Base-by-base conservation (phyloP, 2,329 filamentous ascomycete species). In the Colletotrichum melonis region DNA sequence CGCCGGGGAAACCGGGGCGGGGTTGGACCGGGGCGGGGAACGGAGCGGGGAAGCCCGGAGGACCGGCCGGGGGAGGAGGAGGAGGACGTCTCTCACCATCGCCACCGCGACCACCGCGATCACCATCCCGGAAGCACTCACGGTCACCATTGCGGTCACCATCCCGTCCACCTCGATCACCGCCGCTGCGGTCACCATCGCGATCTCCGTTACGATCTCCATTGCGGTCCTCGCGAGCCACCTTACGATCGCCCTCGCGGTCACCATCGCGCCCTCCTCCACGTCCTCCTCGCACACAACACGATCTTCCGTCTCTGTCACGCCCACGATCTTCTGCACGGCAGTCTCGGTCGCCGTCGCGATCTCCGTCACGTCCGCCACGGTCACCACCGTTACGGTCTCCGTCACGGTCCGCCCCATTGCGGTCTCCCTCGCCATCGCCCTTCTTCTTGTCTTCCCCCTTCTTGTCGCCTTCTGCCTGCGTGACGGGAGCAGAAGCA, bases 11-110 rank as follows among this genome's bases (percentile, higher is more conserved):
- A 19, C 64, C 64, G 46, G 68, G 68, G 11, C 30, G 49, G 32
- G 56, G 57, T 52, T 63, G 69, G 7, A 67, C n/a, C n/a, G 66
- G 70, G 24, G 55, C 42, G 42, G 59, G 70, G 70, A 69, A 69
- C 30, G 59, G 68, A 9, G 68, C 68, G 11, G 68, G 63, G 46
- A 73, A 69, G 42, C 42, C 42, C 4, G 63, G 58, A 19, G n/a
- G 14, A 7, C 46, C 49, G 30, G 5, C 16, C 9, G 55, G 46
- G 32, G 66, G 55, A 19, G 69, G 69, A 38, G 26, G 26, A 26
- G 63, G 57, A n/a, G 58, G 70, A 26, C 46, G 59, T 16, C 60
- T 60, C 4, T 32, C 46, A 4, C 32, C n/a, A 55, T 30, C 55
- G 14, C 56, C 68, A 9, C 62, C 58, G 11, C 66, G 46, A n/a